These are phyloP conservation scores for Cladosporium sp. DNA, from an alignment of 2,329 filamentous ascomycete genomes.

Conservation along the genomic window DNA sequence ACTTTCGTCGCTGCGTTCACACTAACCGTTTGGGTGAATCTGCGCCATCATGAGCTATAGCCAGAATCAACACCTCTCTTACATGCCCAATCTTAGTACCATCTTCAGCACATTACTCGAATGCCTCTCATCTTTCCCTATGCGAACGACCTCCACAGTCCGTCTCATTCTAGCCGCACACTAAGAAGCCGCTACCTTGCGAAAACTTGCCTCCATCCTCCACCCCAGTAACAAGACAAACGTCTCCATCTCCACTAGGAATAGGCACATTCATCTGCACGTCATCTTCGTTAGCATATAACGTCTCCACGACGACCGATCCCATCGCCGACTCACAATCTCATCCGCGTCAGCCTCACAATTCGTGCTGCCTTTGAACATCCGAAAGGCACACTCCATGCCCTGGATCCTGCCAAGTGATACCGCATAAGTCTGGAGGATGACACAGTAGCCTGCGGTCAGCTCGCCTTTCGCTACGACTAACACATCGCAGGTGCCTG, in stretches of 20 bases:
- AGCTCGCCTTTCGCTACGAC: background rate
- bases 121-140: too few species aligned
- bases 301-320: background rate
- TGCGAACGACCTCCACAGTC: too few species aligned
- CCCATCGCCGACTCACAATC: background rate
- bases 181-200: background rate
- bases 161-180: background rate
- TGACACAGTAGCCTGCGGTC: constrained; percentile 1
- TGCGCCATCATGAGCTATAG: too few species aligned
- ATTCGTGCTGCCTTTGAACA: constrained; percentile 3
- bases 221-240: constrained; percentile 4
- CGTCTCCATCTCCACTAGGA: background rate
- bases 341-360: constrained; percentile 1
- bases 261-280: background rate
- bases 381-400: constrained; percentile 3
- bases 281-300: background rate
- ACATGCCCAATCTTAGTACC: too few species aligned
- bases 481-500: background rate
- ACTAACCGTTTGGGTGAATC: background rate
- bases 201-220: constrained; percentile 4
- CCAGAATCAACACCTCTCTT: too few species aligned
- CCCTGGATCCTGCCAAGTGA: background rate
- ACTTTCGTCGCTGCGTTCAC: too few species aligned
- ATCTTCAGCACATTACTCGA: too few species aligned
- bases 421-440: constrained; percentile 1